phyloP scores from a whole-genome alignment of 164 flowering plant genomes.

The Annona squamosa region DNA sequence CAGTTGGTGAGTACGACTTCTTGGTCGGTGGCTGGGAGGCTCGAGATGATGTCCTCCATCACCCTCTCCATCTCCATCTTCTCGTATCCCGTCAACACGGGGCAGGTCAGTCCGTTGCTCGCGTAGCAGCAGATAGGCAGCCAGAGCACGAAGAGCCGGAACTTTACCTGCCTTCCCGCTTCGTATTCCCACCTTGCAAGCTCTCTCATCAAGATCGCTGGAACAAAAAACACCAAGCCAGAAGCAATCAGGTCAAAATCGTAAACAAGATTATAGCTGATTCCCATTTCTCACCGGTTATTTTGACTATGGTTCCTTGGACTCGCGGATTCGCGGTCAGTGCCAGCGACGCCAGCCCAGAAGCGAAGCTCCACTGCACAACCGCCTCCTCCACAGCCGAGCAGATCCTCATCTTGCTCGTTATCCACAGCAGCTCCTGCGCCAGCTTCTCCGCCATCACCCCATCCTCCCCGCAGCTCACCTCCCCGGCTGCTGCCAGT shows the following conservation, averaged over 20 bases:
- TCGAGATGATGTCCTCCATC: constrained; percentile 29
- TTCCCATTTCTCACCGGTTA: constrained; percentile 24
- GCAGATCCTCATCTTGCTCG: constrained; percentile 29
- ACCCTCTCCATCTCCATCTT: constrained; percentile 36
- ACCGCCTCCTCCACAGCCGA: constrained; percentile 39
- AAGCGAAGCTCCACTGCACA: constrained; percentile 42
- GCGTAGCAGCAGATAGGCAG: constrained; percentile 44
- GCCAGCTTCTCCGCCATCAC: constrained; percentile 42
- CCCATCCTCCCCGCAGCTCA: constrained; percentile 6
- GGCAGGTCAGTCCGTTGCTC: constrained; percentile 34
- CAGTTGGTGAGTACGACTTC: constrained; percentile 44
- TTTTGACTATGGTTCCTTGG: constrained; percentile 39
- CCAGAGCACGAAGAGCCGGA: constrained; percentile 35
- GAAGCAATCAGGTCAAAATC: background rate
- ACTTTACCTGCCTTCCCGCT: constrained; percentile 33
- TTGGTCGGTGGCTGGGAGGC: constrained; percentile 35
- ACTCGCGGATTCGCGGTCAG: constrained; percentile 35
- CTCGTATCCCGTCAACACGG: constrained; percentile 31
- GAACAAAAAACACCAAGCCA: background rate
- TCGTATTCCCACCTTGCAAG: constrained; percentile 11
- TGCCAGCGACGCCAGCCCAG: constrained; percentile 38
- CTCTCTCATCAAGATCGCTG: constrained; percentile 36
- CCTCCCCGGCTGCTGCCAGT: background rate
- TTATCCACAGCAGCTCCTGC: constrained; percentile 44
- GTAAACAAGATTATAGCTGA: background rate